Evolutionary conservation across 768 basidiomycete genomes (phyloP).

Genomic region (Russula earlei): DNA sequence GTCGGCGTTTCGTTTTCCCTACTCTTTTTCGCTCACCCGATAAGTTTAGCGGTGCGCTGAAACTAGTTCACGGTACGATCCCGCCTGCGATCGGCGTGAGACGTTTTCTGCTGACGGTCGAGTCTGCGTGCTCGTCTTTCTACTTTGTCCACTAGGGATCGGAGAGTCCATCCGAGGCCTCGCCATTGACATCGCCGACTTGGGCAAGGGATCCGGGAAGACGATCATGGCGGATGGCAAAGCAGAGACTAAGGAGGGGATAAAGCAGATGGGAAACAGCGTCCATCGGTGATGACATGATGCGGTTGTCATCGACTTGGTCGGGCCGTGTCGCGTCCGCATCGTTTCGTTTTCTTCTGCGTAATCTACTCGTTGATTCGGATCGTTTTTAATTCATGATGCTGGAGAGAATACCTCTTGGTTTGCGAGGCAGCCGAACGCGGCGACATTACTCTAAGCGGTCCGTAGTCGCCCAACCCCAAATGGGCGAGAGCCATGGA

Average conservation of each 20-base stretch:
- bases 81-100: background rate
- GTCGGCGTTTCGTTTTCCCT: background rate
- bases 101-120: background rate
- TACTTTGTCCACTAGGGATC: background rate
- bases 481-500: no score
- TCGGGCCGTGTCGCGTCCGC: background rate
- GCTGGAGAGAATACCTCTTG: no score
- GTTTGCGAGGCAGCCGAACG: no score
- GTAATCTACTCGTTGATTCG: no score
- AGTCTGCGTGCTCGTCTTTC: no score
- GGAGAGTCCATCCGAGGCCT: conserved; percentile 11
- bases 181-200: conserved; percentile 5
- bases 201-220: conserved; percentile 7
- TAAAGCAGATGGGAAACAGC: background rate
- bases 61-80: conserved; percentile 1
- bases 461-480: no score
- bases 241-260: conserved; percentile 4
- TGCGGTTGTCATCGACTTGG: background rate
- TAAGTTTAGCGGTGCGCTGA: background rate
- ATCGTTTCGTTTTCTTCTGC: background rate
- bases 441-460: no score
- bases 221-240: background rate
- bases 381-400: background rate
- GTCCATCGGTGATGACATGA: background rate
- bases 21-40: background rate